A percentile compares a stretch with the other conserved stretches of the same genome.
phyloP scores from a whole-genome alignment of 2,329 filamentous ascomycete species.

The Gremmenia infestans region DNA sequence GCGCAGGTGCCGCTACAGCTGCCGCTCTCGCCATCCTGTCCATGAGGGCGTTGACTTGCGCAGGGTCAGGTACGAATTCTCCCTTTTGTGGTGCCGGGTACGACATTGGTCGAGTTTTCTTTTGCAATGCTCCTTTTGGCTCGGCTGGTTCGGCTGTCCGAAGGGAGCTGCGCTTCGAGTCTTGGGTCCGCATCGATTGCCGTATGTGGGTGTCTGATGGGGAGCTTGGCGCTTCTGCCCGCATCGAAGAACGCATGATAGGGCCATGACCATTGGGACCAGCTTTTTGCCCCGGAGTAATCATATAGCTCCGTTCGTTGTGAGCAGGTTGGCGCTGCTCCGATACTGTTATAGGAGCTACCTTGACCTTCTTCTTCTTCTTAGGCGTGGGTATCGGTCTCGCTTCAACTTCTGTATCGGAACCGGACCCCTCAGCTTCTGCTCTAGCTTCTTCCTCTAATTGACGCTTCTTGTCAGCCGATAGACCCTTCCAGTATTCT shows the following conservation, averaged over 20 bases:
- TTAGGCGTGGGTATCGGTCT: slow-evolving; percentile 26
- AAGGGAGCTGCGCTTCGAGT: slow-evolving; percentile 22
- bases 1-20: slow-evolving; percentile 15
- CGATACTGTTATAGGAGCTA: not conserved
- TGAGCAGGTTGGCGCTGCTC: slow-evolving; percentile 27
- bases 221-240: slow-evolving; percentile 30
- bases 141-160: slow-evolving; percentile 15
- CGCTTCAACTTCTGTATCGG: slow-evolving; percentile 39
- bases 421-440: slow-evolving; percentile 40
- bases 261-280: slow-evolving; percentile 25
- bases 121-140: slow-evolving; percentile 30
- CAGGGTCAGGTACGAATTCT: slow-evolving; percentile 14
- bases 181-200: slow-evolving; percentile 27
- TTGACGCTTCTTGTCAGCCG: slow-evolving; percentile 56
- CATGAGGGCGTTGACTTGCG: slow-evolving; percentile 19
- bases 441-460: slow-evolving; percentile 46
- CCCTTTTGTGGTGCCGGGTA: slow-evolving; percentile 7
- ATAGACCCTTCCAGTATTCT: slow-evolving; percentile 64
- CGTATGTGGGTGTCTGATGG: slow-evolving; percentile 25
- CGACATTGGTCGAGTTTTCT: slow-evolving; percentile 32
- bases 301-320: slow-evolving; percentile 36
- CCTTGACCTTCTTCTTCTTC: slow-evolving; percentile 23
- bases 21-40: slow-evolving; percentile 19
- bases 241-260: slow-evolving; percentile 44
- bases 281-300: slow-evolving; percentile 31